A percentile compares a stretch with the other conserved stretches of the same genome.
phyloP scores from a whole-genome alignment of 2,329 filamentous ascomycete species.

The Septoria linicola region DNA sequence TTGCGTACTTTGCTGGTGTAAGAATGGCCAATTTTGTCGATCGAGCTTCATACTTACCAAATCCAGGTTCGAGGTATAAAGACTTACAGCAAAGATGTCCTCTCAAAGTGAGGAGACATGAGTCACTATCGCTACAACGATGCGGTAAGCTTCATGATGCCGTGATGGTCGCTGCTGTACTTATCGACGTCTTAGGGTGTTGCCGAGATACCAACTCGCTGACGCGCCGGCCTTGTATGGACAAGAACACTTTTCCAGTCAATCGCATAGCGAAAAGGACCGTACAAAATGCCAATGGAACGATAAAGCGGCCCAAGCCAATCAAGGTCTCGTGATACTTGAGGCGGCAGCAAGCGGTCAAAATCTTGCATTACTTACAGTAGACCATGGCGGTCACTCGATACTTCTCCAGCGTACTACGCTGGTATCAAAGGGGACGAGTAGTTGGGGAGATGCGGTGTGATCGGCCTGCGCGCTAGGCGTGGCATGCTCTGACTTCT shows the following conservation, averaged over 20 bases:
- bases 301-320: constrained; percentile 5
- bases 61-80: constrained; percentile 22
- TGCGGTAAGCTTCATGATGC: constrained; percentile 15
- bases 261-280: constrained; percentile 9
- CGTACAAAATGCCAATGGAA: constrained; percentile 1
- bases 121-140: constrained; percentile 19
- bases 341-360: background rate
- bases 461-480: no score
- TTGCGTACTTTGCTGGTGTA: constrained; percentile 26
- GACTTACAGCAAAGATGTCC: constrained; percentile 24
- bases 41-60: constrained; percentile 4
- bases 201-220: constrained; percentile 24
- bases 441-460: no score
- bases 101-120: constrained; percentile 19
- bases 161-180: background rate
- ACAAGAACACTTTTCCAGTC: constrained; percentile 6
- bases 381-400: no score
- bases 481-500: no score
- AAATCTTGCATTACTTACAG: no score
- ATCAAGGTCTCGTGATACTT: constrained; percentile 9
- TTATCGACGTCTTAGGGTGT: constrained; percentile 8
- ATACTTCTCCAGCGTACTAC: no score
- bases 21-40: background rate
- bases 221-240: constrained; percentile 16
- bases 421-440: no score